Evolutionary conservation across 352 stramenopile genomes (phyloP).

Genomic region (Peronospora destructor): DNA sequence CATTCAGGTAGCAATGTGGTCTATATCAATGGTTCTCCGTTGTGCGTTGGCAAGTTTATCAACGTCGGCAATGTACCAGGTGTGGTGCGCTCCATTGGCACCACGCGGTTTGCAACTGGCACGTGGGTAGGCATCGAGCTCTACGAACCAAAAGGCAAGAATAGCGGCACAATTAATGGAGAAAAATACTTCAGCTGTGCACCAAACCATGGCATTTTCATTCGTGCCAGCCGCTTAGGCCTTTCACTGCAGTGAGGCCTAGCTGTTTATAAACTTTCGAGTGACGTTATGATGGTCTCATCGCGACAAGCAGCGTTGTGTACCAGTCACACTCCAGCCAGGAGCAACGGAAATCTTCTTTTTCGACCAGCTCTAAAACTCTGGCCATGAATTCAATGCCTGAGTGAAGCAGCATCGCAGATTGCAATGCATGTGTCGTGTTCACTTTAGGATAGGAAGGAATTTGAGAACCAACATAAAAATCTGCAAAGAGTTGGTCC

Average conservation of each 20-base stretch:
- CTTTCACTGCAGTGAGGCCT: slow-evolving; percentile 22
- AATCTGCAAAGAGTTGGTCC: slow-evolving; percentile 7
- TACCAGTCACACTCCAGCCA: slow-evolving; percentile 9
- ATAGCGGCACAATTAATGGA: slow-evolving; percentile 54
- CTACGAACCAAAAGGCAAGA: slow-evolving; percentile 49
- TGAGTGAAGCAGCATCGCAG: slow-evolving; percentile 8
- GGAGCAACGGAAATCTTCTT: slow-evolving; percentile 8
- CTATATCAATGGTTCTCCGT: slow-evolving; percentile 33
- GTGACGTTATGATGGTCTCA: slow-evolving; percentile 21
- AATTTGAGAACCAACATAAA: slow-evolving; percentile 14
- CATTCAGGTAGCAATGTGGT: slow-evolving; percentile 42
- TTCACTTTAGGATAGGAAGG: background rate
- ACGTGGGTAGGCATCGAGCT: slow-evolving; percentile 77
- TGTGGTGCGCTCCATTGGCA: slow-evolving; percentile 62
- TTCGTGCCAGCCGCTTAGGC: slow-evolving; percentile 53
- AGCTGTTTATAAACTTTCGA: slow-evolving; percentile 10
- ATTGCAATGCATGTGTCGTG: slow-evolving; percentile 19
- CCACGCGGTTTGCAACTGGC: slow-evolving; percentile 49
- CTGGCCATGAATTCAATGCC: slow-evolving; percentile 13
- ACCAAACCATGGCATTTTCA: slow-evolving; percentile 56
- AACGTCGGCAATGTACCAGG: slow-evolving; percentile 47
- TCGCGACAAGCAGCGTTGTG: slow-evolving; percentile 15
- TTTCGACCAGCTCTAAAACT: slow-evolving; percentile 7
- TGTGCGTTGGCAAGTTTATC: slow-evolving; percentile 53
- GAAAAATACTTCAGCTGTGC: slow-evolving; percentile 59